These are phyloP conservation scores for Penicillium fimorum DNA, from an alignment of 495 filamentous ascomycete species.

Conservation along the genomic window DNA sequence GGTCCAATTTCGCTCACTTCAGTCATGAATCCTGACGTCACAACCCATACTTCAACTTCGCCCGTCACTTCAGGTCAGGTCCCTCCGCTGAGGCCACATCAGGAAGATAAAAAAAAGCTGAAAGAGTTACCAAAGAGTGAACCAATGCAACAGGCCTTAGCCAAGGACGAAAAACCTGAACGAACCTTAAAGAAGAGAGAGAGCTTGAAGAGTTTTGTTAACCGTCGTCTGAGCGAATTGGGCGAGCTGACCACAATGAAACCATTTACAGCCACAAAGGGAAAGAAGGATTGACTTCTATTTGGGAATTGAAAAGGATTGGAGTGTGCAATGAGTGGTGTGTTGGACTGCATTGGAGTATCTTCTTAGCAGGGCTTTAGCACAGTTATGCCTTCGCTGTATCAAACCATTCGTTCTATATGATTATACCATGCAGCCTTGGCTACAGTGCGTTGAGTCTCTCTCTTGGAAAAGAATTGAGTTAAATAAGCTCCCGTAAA, in stretches of 20 bases:
- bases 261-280: not conserved
- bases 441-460: not conserved
- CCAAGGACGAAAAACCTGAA: constrained; percentile 8
- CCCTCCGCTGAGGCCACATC: not conserved
- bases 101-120: not conserved
- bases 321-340: not conserved
- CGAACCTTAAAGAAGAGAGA: constrained; percentile 13
- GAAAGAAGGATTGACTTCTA: constrained; percentile 1
- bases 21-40: not conserved
- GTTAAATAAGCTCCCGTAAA: not conserved
- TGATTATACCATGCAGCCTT: not conserved
- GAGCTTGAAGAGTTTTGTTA: constrained; percentile 24
- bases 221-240: constrained; percentile 17
- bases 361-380: not conserved
- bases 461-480: not conserved
- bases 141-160: not conserved
- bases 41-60: constrained; percentile 7
- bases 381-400: not conserved
- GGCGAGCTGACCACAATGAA: constrained; percentile 1
- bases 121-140: not conserved
- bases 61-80: constrained; percentile 7
- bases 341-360: not conserved
- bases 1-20: constrained; percentile 26
- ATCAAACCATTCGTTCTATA: not conserved
- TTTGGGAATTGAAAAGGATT: not conserved